Percentiles rank a stretch among this genome's conserved stretches.
Evolutionary conservation across 228 moss, liverwort and hornwort species (phyloP).

Genomic region (Sphagnum magellanicum): DNA sequence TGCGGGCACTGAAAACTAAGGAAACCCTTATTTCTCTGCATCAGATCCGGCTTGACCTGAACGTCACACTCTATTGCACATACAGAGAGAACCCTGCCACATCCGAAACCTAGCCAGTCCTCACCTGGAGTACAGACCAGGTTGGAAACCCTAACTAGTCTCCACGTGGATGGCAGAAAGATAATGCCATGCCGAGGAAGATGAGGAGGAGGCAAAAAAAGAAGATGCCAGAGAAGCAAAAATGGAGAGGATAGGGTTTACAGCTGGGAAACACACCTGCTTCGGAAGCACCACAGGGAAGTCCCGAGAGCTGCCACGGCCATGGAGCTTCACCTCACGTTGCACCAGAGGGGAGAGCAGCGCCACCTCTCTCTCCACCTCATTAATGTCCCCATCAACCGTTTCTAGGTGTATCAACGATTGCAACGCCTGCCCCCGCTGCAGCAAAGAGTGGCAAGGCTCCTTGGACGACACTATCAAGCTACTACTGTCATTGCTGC

Average conservation of each 20-base stretch:
- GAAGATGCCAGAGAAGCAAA: not conserved
- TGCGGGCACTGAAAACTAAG: too few relatives aligned
- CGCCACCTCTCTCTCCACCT: constrained; percentile 58
- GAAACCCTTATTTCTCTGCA: too few relatives aligned
- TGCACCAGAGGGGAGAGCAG: constrained; percentile 57
- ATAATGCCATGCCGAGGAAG: not conserved
- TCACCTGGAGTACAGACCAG: too few relatives aligned
- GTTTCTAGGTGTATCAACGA: constrained; percentile 34
- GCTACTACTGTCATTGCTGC: not conserved
- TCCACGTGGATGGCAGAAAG: not conserved
- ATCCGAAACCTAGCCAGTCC: too few relatives aligned
- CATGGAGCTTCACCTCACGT: constrained; percentile 49
- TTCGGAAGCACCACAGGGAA: constrained; percentile 50
- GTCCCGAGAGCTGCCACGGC: constrained; percentile 42
- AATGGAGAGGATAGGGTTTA: not conserved
- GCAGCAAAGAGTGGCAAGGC: constrained; percentile 1
- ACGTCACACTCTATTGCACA: too few relatives aligned
- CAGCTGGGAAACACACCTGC: constrained; percentile 11
- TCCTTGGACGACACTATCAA: constrained; percentile 8
- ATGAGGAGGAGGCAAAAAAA: not conserved
- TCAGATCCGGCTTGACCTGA: too few relatives aligned
- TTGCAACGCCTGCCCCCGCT: not conserved
- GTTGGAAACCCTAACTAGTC: too few relatives aligned
- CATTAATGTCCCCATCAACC: constrained; percentile 52
- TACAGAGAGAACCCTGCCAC: too few relatives aligned